Base-by-base conservation (phyloP, 164 flowering plant species). In the Tetracentron sinense region DNA sequence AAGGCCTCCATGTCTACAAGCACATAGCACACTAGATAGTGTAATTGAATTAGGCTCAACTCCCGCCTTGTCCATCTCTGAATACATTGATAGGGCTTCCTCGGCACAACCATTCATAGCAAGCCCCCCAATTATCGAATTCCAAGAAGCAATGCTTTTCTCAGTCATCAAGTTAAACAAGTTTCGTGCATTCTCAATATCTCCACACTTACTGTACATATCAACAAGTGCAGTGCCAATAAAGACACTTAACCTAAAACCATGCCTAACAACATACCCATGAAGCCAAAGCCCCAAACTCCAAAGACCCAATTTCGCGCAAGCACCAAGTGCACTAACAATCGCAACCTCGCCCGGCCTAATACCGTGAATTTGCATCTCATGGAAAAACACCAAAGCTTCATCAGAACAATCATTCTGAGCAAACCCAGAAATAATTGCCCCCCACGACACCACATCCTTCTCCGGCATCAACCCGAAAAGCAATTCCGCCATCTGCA, bases 371-470 rank as follows among this genome's bases (percentile, higher is more conserved):
- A 21, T 21, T 7, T 49, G 65, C 65, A 62, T 62, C 46, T 62
- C 58, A 12, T 42, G 30, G 28, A 62, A 62, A 30, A 51, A 62
- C n/a, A 16, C n/a, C 58, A 62, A 52, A 51, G 58, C 65, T 35
- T 51, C 65, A 62, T 50, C 53, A 8, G 55, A 28, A 35, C 53
- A 31, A 31, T 35, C 65, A 33, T 53, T 53, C 31, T 31, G 65
- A 7, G 28, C 65, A 35, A 49, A 53, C 16, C 57, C 58, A 31
- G 44, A 49, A 5, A 62, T 51, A 28, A 62, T 62, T 7, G 58
- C 65, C 25, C 65, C 57, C 65, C 57, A 61, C 21, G 65, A 50
- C 25, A 62, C 65, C 29, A 50, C 19, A 62, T 62, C 65, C 65
- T 51, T 53, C 56, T 51, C 57, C 30, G 46, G 46, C 65, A 62